Percentiles rank a stretch among this genome's conserved stretches.
phyloP scores from a whole-genome alignment of 192 early-diverging fungal species.

The Coemansia sp. region DNA sequence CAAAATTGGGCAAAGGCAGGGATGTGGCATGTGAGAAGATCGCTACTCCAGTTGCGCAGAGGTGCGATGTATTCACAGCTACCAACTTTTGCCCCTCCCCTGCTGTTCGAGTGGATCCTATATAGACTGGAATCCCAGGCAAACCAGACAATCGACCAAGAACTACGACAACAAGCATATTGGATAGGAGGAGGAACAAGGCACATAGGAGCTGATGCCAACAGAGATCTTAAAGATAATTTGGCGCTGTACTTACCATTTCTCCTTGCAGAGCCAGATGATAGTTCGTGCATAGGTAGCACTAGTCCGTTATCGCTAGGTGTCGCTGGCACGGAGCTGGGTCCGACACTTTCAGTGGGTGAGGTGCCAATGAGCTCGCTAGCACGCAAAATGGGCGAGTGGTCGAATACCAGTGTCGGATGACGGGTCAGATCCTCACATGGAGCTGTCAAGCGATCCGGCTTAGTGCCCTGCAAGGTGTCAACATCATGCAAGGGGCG shows the following conservation, averaged over 20 bases:
- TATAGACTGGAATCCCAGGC: neutral
- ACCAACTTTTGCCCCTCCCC: neutral
- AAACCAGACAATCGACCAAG: neutral
- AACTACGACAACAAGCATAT: neutral
- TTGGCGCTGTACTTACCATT: neutral
- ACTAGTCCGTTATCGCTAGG: neutral
- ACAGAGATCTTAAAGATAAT: neutral
- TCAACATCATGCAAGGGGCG: conserved; percentile 25
- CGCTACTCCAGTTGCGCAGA: neutral
- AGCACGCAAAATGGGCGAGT: conserved; percentile 37
- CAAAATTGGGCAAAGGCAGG: neutral
- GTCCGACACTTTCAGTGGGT: neutral
- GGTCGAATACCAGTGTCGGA: conserved; percentile 49
- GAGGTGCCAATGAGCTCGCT: conserved; percentile 21
- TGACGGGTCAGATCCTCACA: conserved; percentile 30
- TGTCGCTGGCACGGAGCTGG: neutral
- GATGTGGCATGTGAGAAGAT: conserved; percentile 1
- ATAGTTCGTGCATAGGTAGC: neutral
- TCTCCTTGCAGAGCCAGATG: neutral
- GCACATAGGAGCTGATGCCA: neutral
- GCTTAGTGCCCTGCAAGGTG: neutral
- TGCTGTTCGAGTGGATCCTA: neutral
- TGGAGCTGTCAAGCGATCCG: neutral
- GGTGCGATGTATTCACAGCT: neutral
- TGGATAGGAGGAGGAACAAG: neutral